Evolutionary conservation across 768 basidiomycete species (phyloP).

Genomic region (Gloeophyllum trabeum): DNA sequence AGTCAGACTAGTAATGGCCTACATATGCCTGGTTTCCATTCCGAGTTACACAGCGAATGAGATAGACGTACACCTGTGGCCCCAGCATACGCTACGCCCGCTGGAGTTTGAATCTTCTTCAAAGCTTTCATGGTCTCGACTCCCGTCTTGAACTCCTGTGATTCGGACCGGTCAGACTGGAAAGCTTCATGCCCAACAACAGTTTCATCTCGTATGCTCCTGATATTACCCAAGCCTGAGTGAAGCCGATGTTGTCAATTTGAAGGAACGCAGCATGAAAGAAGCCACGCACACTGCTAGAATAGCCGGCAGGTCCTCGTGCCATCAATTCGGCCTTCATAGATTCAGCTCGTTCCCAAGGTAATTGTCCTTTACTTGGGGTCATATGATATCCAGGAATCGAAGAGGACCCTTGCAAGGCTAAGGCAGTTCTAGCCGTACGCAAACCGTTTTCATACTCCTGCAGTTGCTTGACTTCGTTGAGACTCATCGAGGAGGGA

Average conservation of each 20-base stretch:
- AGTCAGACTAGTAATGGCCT: constrained; percentile 21
- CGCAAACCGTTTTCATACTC: constrained; percentile 11
- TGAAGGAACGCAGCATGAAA: neutral
- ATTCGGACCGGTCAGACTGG: neutral
- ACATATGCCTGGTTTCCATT: neutral
- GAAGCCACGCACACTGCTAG: neutral
- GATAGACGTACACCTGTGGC: neutral
- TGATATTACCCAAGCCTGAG: constrained; percentile 15
- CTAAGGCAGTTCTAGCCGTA: constrained; percentile 3
- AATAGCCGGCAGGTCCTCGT: constrained; percentile 1
- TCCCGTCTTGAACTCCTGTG: constrained; percentile 10
- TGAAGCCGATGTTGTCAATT: constrained; percentile 1
- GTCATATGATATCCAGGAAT: too few species aligned
- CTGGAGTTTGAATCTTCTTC: neutral
- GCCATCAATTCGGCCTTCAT: constrained; percentile 9
- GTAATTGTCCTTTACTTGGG: constrained; percentile 8
- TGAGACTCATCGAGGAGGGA: constrained; percentile 4
- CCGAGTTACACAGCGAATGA: neutral
- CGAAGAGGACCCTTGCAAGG: neutral
- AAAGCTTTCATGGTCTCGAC: constrained; percentile 7
- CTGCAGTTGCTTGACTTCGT: constrained; percentile 9
- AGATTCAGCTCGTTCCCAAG: constrained; percentile 11
- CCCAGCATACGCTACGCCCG: neutral
- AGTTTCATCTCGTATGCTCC: constrained; percentile 5
- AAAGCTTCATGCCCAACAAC: neutral